phyloP scores from a whole-genome alignment of 805 yeast species.

The Candida germanica region DNA sequence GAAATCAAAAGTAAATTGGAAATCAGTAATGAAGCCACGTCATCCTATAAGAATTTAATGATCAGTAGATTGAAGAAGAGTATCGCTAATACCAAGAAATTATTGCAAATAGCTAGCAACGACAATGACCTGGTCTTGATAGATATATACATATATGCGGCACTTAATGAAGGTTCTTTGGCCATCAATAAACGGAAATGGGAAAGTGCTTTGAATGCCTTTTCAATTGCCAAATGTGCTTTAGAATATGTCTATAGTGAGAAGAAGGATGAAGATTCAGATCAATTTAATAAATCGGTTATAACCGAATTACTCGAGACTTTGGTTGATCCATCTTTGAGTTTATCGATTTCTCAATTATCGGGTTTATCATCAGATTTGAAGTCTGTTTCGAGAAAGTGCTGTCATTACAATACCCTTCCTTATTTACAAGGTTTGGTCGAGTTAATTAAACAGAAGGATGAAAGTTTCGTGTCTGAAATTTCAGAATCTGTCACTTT shows the following conservation, averaged over 20 bases:
- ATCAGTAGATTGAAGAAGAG: conserved; percentile 69
- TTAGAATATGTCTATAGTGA: conserved; percentile 46
- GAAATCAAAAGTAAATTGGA: conserved; percentile 58
- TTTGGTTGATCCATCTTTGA: conserved; percentile 64
- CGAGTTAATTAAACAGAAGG: conserved; percentile 35
- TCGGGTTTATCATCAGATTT: conserved; percentile 42
- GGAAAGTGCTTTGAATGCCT: conserved; percentile 48
- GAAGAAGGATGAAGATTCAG: conserved; percentile 13
- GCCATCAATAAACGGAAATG: conserved; percentile 55
- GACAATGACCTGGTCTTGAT: conserved; percentile 34
- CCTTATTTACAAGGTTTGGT: conserved; percentile 30
- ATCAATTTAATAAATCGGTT: conserved; percentile 31
- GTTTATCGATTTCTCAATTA: conserved; percentile 48
- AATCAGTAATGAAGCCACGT: conserved; percentile 45
- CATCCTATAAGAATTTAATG: conserved; percentile 45
- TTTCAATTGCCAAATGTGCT: conserved; percentile 59
- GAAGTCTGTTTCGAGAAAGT: conserved; percentile 45
- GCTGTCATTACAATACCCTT: conserved; percentile 29
- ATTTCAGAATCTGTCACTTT: conserved; percentile 24
- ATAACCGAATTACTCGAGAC: conserved; percentile 56
- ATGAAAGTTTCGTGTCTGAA: conserved; percentile 35
- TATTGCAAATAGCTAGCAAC: conserved; percentile 39
- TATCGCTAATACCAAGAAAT: conserved; percentile 37
- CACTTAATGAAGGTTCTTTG: conserved; percentile 52
- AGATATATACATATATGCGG: conserved; percentile 36